Evolutionary conservation across 1,139 yeast species (phyloP), one percentile per base, ranked within the genome.

Genomic region (Meyerozyma athensensis): DNA sequence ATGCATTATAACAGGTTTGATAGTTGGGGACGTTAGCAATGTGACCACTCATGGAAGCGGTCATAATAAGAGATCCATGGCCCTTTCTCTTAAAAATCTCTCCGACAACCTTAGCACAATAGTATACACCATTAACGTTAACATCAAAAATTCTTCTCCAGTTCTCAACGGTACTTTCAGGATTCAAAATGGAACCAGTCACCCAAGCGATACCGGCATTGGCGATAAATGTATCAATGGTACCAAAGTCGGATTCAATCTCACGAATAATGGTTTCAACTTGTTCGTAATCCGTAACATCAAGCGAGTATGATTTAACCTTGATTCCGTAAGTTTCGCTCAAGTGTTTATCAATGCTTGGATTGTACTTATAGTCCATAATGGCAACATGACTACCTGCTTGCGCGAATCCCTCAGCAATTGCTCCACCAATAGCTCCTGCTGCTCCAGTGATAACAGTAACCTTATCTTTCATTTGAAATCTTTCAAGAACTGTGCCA

Each of bases 171-270:
- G 1, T 52, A 28, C 68, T 69, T 18, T 61, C 62, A 43, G 65
- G 63, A 39, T 84, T 86, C 43, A 84, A 65, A 49, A 79, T 58
- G 28, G 81, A 71, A 18, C 95, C 96, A 19, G 78, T 76, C 26
- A 80, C 74, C 95, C 95, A 87, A 20, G 94, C 86, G 32, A 86
- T 78, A 44, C 96, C 96, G 18, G 96, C 96, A 59, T 87, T 87
- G 53, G 95, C 94, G 20, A 87, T 95, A 56, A 86, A 82, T 21
- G 84, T 72, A 56, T 87, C 96, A 49, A 87, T 81, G 43, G 79
- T 77, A 28, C 79, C 79, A 57, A 89, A 87, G 54, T 86, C 95
- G 48, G 67, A 51, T 49, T 72, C 79, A 44, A 81, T 83, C 53
- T 76, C 75, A 26, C 59, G 57, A 39, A 86, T 71, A 6, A 79